These are phyloP conservation scores for Monosporascus sp. DNA, from an alignment of 2,329 filamentous ascomycete genomes.

Conservation along the genomic window DNA sequence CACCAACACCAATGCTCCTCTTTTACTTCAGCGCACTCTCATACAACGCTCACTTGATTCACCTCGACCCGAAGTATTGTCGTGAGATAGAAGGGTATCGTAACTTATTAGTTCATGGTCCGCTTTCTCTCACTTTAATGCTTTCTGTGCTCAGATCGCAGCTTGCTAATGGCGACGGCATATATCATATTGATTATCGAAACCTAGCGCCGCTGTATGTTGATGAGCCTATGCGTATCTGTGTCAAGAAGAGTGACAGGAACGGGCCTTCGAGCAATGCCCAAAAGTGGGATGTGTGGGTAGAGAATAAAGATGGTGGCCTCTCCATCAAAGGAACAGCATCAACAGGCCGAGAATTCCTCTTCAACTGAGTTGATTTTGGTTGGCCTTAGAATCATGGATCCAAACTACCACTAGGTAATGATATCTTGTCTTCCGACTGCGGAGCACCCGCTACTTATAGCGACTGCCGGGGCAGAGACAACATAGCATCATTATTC, in stretches of 20 bases:
- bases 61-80: slow-evolving; percentile 70
- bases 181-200: slow-evolving; percentile 65
- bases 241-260: slow-evolving; percentile 44
- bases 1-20: slow-evolving; percentile 64
- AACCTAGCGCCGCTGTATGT: slow-evolving; percentile 80
- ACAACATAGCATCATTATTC: no score
- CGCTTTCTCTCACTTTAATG: slow-evolving; percentile 72
- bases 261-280: slow-evolving; percentile 28
- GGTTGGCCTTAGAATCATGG: no score
- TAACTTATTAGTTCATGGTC: slow-evolving; percentile 79
- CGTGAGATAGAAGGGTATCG: slow-evolving; percentile 67
- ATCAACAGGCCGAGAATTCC: not conserved
- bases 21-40: slow-evolving; percentile 89
- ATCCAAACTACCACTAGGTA: no score
- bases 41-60: slow-evolving; percentile 89
- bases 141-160: slow-evolving; percentile 56
- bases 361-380: no score
- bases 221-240: slow-evolving; percentile 64
- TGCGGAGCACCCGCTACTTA: no score
- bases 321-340: slow-evolving; percentile 58
- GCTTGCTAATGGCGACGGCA: slow-evolving; percentile 29
- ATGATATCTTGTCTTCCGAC: no score
- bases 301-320: slow-evolving; percentile 55
- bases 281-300: slow-evolving; percentile 56
- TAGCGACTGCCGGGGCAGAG: no score